These are phyloP conservation scores for Huntiella savannae DNA, from an alignment of 2,329 filamentous ascomycete genomes.

Conservation along the genomic window DNA sequence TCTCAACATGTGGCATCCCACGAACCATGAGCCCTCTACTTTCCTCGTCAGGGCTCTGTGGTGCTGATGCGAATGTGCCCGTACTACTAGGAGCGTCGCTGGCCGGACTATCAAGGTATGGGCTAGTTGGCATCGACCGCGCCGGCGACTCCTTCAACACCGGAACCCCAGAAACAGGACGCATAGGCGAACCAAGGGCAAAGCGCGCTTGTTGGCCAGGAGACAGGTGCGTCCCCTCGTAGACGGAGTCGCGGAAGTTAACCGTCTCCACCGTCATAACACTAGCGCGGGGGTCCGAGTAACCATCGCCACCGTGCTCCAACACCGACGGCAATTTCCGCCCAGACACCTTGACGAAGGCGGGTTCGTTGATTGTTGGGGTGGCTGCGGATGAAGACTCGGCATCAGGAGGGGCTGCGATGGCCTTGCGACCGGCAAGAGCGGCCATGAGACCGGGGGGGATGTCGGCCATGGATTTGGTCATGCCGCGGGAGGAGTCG, in stretches of 20 bases:
- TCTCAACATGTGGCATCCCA: slow-evolving; percentile 3
- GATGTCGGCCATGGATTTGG: not conserved
- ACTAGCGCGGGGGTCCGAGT: slow-evolving; percentile 29
- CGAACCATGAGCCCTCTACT: slow-evolving; percentile 1
- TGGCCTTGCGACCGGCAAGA: slow-evolving; percentile 11
- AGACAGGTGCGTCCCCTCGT: slow-evolving; percentile 19
- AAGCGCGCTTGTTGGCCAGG: slow-evolving; percentile 21
- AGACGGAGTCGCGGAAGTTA: slow-evolving; percentile 11
- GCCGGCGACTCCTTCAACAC: slow-evolving; percentile 46
- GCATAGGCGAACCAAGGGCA: slow-evolving; percentile 38
- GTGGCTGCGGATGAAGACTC: slow-evolving; percentile 14
- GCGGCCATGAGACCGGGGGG: slow-evolving; percentile 8
- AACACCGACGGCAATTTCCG: slow-evolving; percentile 45
- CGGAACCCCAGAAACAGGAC: slow-evolving; percentile 39
- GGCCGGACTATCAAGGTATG: slow-evolving; percentile 17
- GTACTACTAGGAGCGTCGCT: not conserved
- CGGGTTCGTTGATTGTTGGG: slow-evolving; percentile 26
- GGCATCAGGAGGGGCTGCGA: slow-evolving; percentile 7
- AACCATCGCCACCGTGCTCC: slow-evolving; percentile 43
- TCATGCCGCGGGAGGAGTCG: slow-evolving; percentile 4
- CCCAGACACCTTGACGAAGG: slow-evolving; percentile 47
- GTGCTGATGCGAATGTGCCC: not conserved
- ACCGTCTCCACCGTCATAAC: slow-evolving; percentile 21
- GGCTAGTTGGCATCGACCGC: slow-evolving; percentile 22
- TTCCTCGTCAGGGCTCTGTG: not conserved